Conservation (phyloP, 2,329 filamentous ascomycete species). For the Penicillium sp. region DNA sequence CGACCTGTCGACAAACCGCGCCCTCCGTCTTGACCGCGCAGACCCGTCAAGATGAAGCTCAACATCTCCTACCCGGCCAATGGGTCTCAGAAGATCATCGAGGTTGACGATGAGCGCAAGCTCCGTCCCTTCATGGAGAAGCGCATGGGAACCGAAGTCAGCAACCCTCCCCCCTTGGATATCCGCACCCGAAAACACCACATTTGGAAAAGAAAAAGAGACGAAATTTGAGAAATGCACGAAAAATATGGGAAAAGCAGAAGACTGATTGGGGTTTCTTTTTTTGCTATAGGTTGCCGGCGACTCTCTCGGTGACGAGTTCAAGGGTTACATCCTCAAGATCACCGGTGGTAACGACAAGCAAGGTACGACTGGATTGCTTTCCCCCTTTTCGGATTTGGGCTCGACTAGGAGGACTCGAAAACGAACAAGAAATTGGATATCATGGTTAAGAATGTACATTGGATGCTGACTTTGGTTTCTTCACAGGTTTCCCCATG, state of each 20-base stretch:
- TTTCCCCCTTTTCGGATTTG: too few relatives aligned
- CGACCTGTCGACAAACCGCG: constrained; percentile 37
- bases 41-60: constrained; percentile 62
- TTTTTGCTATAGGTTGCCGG: constrained; percentile 74
- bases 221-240: too few relatives aligned
- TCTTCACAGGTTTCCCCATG: constrained; percentile 81
- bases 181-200: too few relatives aligned
- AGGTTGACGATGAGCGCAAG: constrained; percentile 99
- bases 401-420: too few relatives aligned
- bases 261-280: constrained; percentile 28
- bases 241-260: too few relatives aligned
- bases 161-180: constrained; percentile 18
- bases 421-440: too few relatives aligned
- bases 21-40: constrained; percentile 42
- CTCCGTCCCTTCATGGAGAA: constrained; percentile 98
- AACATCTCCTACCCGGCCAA: constrained; percentile 90
- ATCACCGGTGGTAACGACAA: constrained; percentile 99
- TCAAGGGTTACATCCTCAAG: constrained; percentile 99
- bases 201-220: too few relatives aligned
- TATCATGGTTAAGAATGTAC: too few relatives aligned
- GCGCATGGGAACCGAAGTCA: constrained; percentile 60
- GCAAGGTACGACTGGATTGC: constrained; percentile 74
- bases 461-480: too few relatives aligned
- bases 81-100: constrained; percentile 98
- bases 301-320: constrained; percentile 95